A percentile compares a stretch with the other conserved stretches of the same genome.
phyloP scores from a whole-genome alignment of 257 asterid species.

The Ligustrum vulgare region DNA sequence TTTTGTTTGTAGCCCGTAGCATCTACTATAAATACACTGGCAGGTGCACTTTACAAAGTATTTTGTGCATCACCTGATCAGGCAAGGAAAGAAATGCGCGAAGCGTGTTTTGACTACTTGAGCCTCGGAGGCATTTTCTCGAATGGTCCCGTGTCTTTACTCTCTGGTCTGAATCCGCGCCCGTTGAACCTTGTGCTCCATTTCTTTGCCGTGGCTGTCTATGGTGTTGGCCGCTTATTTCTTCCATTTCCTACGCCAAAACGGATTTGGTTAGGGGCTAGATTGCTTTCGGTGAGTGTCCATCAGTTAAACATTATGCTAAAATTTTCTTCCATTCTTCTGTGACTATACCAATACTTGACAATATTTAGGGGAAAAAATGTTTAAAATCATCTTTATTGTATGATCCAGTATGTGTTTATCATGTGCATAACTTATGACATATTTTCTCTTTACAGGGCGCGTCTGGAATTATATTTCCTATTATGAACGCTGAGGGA shows the following conservation, averaged over 20 bases:
- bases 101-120: constrained; percentile 20
- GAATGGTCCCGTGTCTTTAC: constrained; percentile 9
- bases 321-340: neutral
- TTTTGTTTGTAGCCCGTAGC: constrained; percentile 5
- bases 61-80: constrained; percentile 23
- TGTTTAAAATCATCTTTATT: neutral
- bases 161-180: constrained; percentile 14
- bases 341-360: neutral
- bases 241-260: constrained; percentile 18
- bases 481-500: constrained; percentile 72
- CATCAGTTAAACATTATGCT: neutral
- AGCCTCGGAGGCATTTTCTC: constrained; percentile 21
- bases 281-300: constrained; percentile 16
- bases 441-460: constrained; percentile 31
- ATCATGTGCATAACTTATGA: neutral
- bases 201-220: constrained; percentile 21
- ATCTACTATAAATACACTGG: constrained; percentile 14
- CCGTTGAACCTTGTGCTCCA: constrained; percentile 18
- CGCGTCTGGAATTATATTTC: constrained; percentile 69
- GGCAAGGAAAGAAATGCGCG: constrained; percentile 16
- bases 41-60: constrained; percentile 18
- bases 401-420: neutral
- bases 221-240: constrained; percentile 14
- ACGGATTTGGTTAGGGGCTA: constrained; percentile 9
- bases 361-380: neutral